phyloP scores from a whole-genome alignment of 2,329 filamentous ascomycete species.

The Cytospora leucostoma region DNA sequence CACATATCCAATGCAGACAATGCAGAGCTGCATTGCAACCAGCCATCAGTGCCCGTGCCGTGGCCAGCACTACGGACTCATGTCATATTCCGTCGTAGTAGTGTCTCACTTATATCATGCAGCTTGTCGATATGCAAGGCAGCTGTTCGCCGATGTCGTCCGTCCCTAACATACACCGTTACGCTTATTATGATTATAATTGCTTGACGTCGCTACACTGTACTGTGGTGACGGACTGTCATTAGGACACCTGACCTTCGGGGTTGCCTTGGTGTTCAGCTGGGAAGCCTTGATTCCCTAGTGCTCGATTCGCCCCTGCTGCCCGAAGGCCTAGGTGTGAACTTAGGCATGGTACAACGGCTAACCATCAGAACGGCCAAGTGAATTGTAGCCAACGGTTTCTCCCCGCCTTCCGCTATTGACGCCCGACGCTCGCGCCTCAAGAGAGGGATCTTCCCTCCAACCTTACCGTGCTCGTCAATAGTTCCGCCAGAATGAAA shows the following conservation, averaged over 20 bases:
- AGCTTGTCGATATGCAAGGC: background rate
- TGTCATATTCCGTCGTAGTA: background rate
- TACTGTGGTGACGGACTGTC: no score
- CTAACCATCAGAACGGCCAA: background rate
- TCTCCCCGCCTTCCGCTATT: slow-evolving; percentile 13
- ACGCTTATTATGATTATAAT: background rate
- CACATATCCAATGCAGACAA: slow-evolving; percentile 1
- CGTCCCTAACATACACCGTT: background rate
- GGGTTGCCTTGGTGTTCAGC: background rate
- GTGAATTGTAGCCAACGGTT: slow-evolving; percentile 10
- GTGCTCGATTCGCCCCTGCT: slow-evolving; percentile 1
- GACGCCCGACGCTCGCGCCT: slow-evolving; percentile 15
- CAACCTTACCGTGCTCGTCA: background rate
- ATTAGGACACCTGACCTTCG: background rate
- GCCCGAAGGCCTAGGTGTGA: slow-evolving; percentile 4
- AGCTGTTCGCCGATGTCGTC: background rate
- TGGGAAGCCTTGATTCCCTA: background rate
- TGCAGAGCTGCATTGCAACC: no score
- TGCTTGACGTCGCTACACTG: no score
- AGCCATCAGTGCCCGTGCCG: no score
- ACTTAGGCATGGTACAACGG: slow-evolving; percentile 7
- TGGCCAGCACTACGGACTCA: no score
- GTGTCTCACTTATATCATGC: background rate
- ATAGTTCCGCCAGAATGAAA: background rate
- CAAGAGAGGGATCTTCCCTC: slow-evolving; percentile 15